Base-by-base conservation (phyloP, 2,329 filamentous ascomycete species). In the Bipolaris zeicola region DNA sequence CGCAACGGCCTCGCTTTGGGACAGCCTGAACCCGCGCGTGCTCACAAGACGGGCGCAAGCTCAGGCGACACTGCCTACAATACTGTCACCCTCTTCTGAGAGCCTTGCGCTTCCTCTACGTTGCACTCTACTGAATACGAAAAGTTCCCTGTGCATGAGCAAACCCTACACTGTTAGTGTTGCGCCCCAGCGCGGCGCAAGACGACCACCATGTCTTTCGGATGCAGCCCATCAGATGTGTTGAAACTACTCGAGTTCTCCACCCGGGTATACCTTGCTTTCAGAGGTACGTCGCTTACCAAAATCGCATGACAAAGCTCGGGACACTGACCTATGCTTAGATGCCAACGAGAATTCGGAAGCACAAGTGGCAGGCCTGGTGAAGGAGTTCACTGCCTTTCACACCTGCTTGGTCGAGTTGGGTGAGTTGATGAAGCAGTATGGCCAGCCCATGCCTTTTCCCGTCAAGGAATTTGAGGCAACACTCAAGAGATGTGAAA, bases 331-430 rank as follows among this genome's bases (percentile, higher is more conserved):
- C 39, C 24, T 11, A 11, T 11, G 10, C 28, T 7, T 34, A 72
- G 71, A 72, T 71, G 69, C 71, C 16, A 73, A 74, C 48, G 69
- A 73, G 36, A 73, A 71, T 48, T 73, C 70, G 0, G 68, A 71
- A 52, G 64, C 65, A 13, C 71, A 74, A 48, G 71, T 74, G n/a
- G 58, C 63, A 34, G 66, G 55, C 14, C 65, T 74, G 37, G 65
- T 74, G 24, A 67, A 66, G 38, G 69, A 73, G 41, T 72, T 71
- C 36, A 61, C 62, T 2, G 57, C 60, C n/a, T 74, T 74, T 49
- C 67, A 72, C 39, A 57, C 61, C 37, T 73, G 69, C 38, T 61
- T 74, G 14, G 43, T 62, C 2, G 53, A 73, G 46, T 57, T 74
- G 7, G 68, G 64, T 16, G 64, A 69, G 49, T 56, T 73, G 11